Conservation (phyloP, 768 basidiomycete genomes). For the Leccinum aurantiacum region DNA sequence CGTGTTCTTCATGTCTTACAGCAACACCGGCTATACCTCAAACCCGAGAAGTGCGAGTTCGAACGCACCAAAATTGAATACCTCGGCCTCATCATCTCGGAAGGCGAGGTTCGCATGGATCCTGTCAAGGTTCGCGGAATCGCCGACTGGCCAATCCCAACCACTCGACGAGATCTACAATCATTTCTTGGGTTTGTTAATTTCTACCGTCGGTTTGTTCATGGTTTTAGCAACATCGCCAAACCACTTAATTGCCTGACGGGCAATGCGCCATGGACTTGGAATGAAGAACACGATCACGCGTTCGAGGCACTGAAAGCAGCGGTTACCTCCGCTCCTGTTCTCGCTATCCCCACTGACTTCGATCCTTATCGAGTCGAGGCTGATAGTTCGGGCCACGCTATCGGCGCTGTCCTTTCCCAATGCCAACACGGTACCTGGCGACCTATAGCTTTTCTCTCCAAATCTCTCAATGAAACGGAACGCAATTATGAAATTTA, state of each 20-base stretch:
- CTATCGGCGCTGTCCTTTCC: neutral
- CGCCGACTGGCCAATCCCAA: constrained; percentile 39
- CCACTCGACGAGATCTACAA: constrained; percentile 34
- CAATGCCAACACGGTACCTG: constrained; percentile 8
- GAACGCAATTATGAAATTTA: constrained; percentile 41
- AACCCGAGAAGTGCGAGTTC: too few species aligned
- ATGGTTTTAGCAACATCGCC: constrained; percentile 30
- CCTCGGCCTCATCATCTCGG: too few species aligned
- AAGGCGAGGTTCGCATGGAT: too few species aligned
- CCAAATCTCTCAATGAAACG: constrained; percentile 28
- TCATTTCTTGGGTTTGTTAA: constrained; percentile 43
- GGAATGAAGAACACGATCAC: neutral
- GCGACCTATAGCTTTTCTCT: constrained; percentile 41
- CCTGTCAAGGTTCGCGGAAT: constrained; percentile 37
- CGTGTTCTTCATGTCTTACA: too few species aligned
- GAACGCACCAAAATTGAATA: too few species aligned
- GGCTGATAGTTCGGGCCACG: neutral
- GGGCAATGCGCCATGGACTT: neutral
- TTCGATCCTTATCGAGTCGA: neutral
- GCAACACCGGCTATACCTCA: too few species aligned
- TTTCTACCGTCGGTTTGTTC: constrained; percentile 38
- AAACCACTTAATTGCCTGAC: constrained; percentile 28
- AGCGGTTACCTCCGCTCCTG: neutral
- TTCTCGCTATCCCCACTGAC: neutral
- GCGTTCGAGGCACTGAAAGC: neutral